Base-by-base conservation (phyloP, 2,329 filamentous ascomycete species). In the Cytospora schulzeri region DNA sequence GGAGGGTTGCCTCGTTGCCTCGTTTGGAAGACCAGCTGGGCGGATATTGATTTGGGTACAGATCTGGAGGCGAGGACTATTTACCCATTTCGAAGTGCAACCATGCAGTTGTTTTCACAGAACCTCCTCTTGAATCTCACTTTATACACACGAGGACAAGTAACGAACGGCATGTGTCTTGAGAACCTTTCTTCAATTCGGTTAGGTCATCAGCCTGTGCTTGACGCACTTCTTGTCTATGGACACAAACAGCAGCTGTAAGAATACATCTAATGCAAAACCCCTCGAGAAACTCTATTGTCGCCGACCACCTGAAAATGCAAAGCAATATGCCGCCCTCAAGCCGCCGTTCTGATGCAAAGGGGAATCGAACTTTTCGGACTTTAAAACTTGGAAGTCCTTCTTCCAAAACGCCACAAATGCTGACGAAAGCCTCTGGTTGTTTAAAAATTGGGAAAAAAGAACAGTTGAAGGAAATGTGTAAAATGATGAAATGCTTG, bases 331-430 rank as follows among this genome's bases (percentile, higher is more conserved):
- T 69, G 70, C 73, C 73, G 67, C 73, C 74, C 65, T 72, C 65
- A 67, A 67, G 70, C 70, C 71, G 68, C 73, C 74, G 73, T 69
- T 75, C 75, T 76, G 73, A 74, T 74, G 73, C 73, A 76, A 71
- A 72, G 71, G 73, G 71, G 65, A 72, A 72, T 73, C 69, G 71
- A 72, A 73, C 68, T 71, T 73, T 70, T 72, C 57, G 45, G 65
- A 60, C 60, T 62, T 67, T 5, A 62, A 60, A 57, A 57, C 53
- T 48, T 59, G 64, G 63, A 68, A 66, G 68, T 65, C 64, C 65
- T n/a, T 62, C 60, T 58, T 65, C 60, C 55, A 61, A 67, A 73
- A 67, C 66, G 66, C 66, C 66, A 64, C 64, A 60, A 63, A 67
- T 67, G 66, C 65, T 60, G 62, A 64, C 62, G 51, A 54, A 54